phyloP scores from a whole-genome alignment of 1,284 basidiomycete species.

The Irpex sp. region DNA sequence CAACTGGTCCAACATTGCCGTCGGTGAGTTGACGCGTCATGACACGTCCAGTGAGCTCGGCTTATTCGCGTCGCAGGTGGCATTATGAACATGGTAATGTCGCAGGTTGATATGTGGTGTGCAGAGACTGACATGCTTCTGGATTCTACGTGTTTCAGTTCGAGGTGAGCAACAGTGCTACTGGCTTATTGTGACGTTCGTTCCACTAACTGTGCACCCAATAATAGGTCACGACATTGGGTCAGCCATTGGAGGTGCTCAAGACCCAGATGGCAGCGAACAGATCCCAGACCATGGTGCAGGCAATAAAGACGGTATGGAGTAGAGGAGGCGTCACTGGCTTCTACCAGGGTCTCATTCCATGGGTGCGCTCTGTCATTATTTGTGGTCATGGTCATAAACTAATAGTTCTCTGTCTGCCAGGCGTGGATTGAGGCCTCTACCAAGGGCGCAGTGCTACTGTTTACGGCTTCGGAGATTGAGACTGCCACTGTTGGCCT shows the following conservation, averaged over 20 bases:
- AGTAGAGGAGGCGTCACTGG: conserved; percentile 86
- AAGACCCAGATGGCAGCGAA: conserved; percentile 99
- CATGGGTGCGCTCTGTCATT: conserved; percentile 68
- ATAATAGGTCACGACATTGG: conserved; percentile 87
- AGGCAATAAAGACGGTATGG: conserved; percentile 88
- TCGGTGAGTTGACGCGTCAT: conserved; percentile 56
- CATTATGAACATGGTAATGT: conserved; percentile 90
- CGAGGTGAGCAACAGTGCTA: conserved; percentile 4
- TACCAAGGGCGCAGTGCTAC: conserved; percentile 94
- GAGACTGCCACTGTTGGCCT: conserved; percentile 66
- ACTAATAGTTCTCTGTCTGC: conserved; percentile 8
- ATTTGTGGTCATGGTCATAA: conserved; percentile 4
- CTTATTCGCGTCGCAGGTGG: conserved; percentile 54
- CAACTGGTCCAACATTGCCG: conserved; percentile 98
- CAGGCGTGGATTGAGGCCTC: conserved; percentile 99
- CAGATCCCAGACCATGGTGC: conserved; percentile 85
- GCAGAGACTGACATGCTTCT: neutral
- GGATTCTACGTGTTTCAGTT: conserved; percentile 10
- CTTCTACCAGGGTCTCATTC: conserved; percentile 98
- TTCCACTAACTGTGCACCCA: conserved; percentile 13
- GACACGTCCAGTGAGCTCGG: conserved; percentile 20
- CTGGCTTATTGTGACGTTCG: neutral
- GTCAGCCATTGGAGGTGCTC: conserved; percentile 96
- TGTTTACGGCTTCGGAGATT: conserved; percentile 96
- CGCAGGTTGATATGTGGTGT: neutral